These are phyloP conservation scores for Echeveria elegans DNA, from an alignment of 164 flowering plant genomes.

Conservation along the genomic window DNA sequence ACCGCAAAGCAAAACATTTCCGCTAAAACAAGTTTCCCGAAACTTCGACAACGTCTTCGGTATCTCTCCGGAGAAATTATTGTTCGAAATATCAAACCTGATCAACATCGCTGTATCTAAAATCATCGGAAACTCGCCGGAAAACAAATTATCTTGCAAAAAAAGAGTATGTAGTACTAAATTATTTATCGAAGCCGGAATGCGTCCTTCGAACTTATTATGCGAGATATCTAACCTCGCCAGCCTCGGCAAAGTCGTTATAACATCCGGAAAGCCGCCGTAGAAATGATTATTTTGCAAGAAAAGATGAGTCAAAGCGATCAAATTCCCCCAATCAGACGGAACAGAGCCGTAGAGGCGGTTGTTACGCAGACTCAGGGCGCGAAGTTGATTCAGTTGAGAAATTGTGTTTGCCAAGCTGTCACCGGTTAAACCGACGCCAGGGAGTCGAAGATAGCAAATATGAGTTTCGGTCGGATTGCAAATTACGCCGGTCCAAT, in stretches of 20 bases:
- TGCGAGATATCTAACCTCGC: slow-evolving; percentile 52
- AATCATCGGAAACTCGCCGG: slow-evolving; percentile 51
- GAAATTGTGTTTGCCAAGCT: slow-evolving; percentile 60
- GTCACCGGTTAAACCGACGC: slow-evolving; percentile 57
- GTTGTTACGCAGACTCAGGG: slow-evolving; percentile 73
- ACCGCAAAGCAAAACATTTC: slow-evolving; percentile 70
- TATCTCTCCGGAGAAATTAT: slow-evolving; percentile 67
- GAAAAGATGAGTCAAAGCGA: slow-evolving; percentile 44
- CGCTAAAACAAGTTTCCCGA: slow-evolving; percentile 42
- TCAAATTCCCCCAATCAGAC: slow-evolving; percentile 50
- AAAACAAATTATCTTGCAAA: slow-evolving; percentile 52
- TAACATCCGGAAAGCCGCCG: slow-evolving; percentile 47
- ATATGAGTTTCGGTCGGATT: slow-evolving; percentile 30
- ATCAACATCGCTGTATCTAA: slow-evolving; percentile 19
- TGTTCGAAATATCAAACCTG: slow-evolving; percentile 48
- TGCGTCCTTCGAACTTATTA: slow-evolving; percentile 52
- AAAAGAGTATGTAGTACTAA: slow-evolving; percentile 44
- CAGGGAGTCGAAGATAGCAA: slow-evolving; percentile 62
- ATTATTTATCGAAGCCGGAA: slow-evolving; percentile 60
- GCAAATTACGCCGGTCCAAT: slow-evolving; percentile 76
- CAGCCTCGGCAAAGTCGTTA: slow-evolving; percentile 35
- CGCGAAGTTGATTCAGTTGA: slow-evolving; percentile 43
- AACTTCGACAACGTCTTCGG: slow-evolving; percentile 39
- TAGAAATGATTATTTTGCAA: slow-evolving; percentile 56
- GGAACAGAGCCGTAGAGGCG: slow-evolving; percentile 62